Evolutionary conservation across 805 yeast genomes (phyloP).

Genomic region (Ascoidea rubescens): DNA sequence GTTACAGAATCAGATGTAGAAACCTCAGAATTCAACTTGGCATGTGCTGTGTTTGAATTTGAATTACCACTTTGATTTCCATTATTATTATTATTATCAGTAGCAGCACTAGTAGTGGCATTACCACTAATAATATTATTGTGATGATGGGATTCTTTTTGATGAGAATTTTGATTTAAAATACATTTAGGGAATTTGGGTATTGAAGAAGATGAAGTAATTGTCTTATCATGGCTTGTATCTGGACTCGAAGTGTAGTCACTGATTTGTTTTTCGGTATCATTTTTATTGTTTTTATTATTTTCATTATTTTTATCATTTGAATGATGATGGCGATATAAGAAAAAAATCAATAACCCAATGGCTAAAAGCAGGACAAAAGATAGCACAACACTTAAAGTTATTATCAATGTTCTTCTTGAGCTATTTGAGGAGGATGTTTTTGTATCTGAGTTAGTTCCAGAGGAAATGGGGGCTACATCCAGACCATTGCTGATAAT

Average conservation of each 20-base stretch:
- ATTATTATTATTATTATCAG: too few species aligned
- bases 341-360: too few species aligned
- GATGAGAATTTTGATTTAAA: too few species aligned
- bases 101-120: background rate
- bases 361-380: too few species aligned
- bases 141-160: too few species aligned
- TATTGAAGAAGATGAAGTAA: too few species aligned
- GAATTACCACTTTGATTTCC: background rate
- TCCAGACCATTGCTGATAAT: constrained; percentile 27
- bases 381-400: too few species aligned
- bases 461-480: constrained; percentile 20
- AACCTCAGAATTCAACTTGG: background rate
- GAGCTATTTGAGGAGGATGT: constrained; percentile 16
- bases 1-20: constrained; percentile 13
- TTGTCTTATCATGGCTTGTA: background rate
- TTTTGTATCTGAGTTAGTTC: constrained; percentile 19
- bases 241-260: background rate
- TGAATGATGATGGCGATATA: constrained; percentile 5
- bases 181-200: too few species aligned
- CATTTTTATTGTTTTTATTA: constrained; percentile 17
- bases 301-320: constrained; percentile 27
- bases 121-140: too few species aligned
- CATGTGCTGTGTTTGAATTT: background rate
- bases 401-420: constrained; percentile 4
- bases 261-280: constrained; percentile 11